Base-by-base conservation (phyloP, 371 early-diverging fungal species). In the Apophysomyces ossiformis region DNA sequence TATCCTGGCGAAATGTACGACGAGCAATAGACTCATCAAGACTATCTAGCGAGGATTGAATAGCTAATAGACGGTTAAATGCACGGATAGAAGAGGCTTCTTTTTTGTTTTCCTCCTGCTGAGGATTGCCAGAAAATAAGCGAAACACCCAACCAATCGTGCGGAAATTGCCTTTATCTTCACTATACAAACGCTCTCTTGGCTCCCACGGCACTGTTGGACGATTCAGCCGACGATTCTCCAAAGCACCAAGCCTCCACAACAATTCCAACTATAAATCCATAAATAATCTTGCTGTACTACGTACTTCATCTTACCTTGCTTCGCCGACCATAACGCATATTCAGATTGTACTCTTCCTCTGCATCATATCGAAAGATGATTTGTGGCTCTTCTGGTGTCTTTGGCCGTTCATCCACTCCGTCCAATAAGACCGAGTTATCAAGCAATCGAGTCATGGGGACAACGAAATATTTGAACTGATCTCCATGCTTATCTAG, bases 301-400 rank as follows among this genome's bases (percentile, higher is more conserved):
- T 4, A 54, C 21, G 36, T 4, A 9, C 37, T 9, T 35, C 35
- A 41, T 21, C 60, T 63, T 81, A 88, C 87, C 85, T 90, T 90
- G 67, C 89, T 88, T 62, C 90, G 83, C 35, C 90, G 78, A 12
- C 90, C 90, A 64, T 90, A 90, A 26, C 90, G 76, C 90, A 90
- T 89, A 62, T 87, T 83, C 21, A 84, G 68, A 60, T 90, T 87
- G 59, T 87, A 90, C 41, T 80, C 77, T 69, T 88, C 85, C 2
- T 72, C 74, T 9, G 90, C 82, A 65, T 87, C 87, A 67, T 85
- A 72, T 11, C 88, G 64, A 67, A 90, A 90, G 21, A 90, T 87
- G 35, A 90, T 83, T 67, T 90, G 90, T 0, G 90, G 90, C 45
- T 90, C 90, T 63, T 90, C 90, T 7, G 85, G 83, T 5, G 88